phyloP scores from a whole-genome alignment of 805 yeast genomes.

The Ogataea thermomethanolica region DNA sequence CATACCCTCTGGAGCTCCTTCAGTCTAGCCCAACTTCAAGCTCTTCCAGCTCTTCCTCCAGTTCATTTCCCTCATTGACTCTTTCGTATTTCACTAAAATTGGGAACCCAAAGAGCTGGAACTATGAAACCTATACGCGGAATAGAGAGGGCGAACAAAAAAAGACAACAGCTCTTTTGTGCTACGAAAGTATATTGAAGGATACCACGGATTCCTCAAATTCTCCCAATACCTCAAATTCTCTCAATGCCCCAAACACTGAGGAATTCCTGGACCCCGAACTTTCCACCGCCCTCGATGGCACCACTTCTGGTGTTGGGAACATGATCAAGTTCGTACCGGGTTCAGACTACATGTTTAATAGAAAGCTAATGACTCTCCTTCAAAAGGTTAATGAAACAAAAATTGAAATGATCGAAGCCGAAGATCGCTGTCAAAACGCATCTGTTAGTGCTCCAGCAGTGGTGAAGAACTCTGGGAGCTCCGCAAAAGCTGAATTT shows the following conservation, averaged over 20 bases:
- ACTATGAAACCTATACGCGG: not conserved
- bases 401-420: not conserved
- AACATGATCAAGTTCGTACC: constrained; percentile 13
- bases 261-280: constrained; percentile 2
- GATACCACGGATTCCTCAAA: not conserved
- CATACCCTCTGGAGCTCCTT: no score
- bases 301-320: constrained; percentile 1
- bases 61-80: constrained; percentile 18
- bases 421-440: not conserved
- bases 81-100: constrained; percentile 17
- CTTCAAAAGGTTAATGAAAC: constrained; percentile 10
- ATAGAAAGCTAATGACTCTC: constrained; percentile 15
- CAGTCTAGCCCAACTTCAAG: constrained; percentile 7
- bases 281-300: constrained; percentile 6
- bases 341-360: constrained; percentile 18
- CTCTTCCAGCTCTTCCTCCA: constrained; percentile 15
- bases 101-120: constrained; percentile 12
- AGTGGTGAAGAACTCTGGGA: constrained; percentile 1
- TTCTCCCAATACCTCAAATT: not conserved
- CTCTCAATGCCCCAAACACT: constrained; percentile 1
- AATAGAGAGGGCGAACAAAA: not conserved
- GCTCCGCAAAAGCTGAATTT: not conserved
- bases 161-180: no score
- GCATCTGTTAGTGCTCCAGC: no score
- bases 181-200: no score